A percentile compares a stretch with the other conserved stretches of the same genome.
These are phyloP conservation scores for Hypoxylon fuscum DNA, from an alignment of 495 filamentous ascomycete genomes.

Conservation along the genomic window DNA sequence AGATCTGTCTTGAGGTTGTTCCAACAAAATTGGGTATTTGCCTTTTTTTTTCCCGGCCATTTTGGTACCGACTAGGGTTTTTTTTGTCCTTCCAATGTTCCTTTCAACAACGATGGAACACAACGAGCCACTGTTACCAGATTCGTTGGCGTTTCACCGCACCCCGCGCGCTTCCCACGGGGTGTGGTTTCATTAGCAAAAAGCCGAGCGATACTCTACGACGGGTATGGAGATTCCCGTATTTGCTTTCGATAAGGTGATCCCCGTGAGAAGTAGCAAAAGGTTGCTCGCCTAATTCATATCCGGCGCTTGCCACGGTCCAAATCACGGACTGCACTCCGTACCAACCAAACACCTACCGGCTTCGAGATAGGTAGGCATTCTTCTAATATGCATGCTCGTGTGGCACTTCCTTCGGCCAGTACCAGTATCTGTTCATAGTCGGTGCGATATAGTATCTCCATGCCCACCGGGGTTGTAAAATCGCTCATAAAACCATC, in stretches of 20 bases:
- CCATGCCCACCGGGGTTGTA: conserved; percentile 20
- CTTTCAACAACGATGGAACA: background rate
- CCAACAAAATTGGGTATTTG: conserved; percentile 4
- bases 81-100: conserved; percentile 9
- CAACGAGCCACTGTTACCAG: conserved; percentile 11
- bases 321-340: conserved; percentile 10
- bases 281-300: conserved; percentile 9
- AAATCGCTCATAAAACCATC: conserved; percentile 35
- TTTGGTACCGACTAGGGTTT: conserved; percentile 33
- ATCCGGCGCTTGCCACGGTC: background rate
- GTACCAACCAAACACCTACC: conserved; percentile 24
- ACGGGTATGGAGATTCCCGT: conserved; percentile 1
- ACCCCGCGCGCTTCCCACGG: conserved; percentile 29
- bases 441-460: conserved; percentile 33
- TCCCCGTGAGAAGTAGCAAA: conserved; percentile 5
- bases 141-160: conserved; percentile 31
- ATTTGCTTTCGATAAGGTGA: conserved; percentile 8
- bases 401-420: conserved; percentile 10
- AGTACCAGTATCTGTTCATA: conserved; percentile 25
- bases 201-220: conserved; percentile 16
- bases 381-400: conserved; percentile 12
- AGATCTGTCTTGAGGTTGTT: conserved; percentile 23
- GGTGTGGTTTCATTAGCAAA: conserved; percentile 32
- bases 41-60: conserved; percentile 11
- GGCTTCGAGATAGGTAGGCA: background rate